These are phyloP conservation scores for Actinidia chinensis DNA, from an alignment of 179 eudicot species.

Conservation along the genomic window DNA sequence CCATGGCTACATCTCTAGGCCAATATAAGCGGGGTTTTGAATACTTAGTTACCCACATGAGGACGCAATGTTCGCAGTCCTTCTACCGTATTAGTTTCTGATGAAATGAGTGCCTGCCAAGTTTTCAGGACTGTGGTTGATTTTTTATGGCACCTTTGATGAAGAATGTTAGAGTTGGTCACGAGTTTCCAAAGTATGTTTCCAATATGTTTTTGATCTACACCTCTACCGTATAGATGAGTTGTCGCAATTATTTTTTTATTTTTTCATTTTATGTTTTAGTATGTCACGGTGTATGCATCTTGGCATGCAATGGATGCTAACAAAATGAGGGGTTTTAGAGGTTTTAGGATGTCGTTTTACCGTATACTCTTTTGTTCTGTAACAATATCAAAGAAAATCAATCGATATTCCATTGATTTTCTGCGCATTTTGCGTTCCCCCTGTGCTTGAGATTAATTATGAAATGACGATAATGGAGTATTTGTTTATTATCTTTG, in stretches of 20 bases:
- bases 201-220: not conserved
- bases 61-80: not conserved
- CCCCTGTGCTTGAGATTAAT: too few relatives aligned
- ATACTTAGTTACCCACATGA: slow-evolving; percentile 6
- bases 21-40: slow-evolving; percentile 7
- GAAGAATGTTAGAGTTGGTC: not conserved
- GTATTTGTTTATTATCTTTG: too few relatives aligned
- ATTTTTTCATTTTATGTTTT: not conserved
- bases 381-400: too few relatives aligned
- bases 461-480: too few relatives aligned
- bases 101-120: slow-evolving; percentile 1
- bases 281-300: not conserved
- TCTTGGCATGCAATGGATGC: not conserved
- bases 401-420: too few relatives aligned
- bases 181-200: not conserved
- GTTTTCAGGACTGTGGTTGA: not conserved
- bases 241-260: not conserved
- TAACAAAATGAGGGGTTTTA: not conserved
- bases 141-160: not conserved
- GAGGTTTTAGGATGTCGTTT: not conserved
- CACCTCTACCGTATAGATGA: slow-evolving; percentile 1
- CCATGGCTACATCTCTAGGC: slow-evolving; percentile 7
- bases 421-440: too few relatives aligned
- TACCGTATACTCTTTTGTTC: not conserved
- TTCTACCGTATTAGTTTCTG: not conserved